A percentile compares a stretch with the other conserved stretches of the same genome.
These are phyloP conservation scores for Bjerkandera adusta DNA, from an alignment of 1,284 basidiomycete species.

Conservation along the genomic window DNA sequence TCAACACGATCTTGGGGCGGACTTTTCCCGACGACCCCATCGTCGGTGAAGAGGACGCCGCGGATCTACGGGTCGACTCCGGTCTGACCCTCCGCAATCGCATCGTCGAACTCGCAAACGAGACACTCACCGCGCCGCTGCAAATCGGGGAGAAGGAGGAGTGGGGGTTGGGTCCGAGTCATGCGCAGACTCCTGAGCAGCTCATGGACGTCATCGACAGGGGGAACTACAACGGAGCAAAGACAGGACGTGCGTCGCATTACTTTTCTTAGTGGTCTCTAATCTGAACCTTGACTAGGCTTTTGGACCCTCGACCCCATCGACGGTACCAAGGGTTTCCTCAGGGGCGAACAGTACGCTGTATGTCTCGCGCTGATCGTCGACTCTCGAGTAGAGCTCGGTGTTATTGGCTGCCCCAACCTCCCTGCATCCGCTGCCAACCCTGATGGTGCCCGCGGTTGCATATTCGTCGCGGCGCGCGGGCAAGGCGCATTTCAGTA, in stretches of 20 bases:
- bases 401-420: slow-evolving; percentile 96
- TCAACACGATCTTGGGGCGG: slow-evolving; percentile 72
- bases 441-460: slow-evolving; percentile 66
- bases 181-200: slow-evolving; percentile 49
- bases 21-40: slow-evolving; percentile 88
- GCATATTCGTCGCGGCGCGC: slow-evolving; percentile 81
- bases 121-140: slow-evolving; percentile 65
- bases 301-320: slow-evolving; percentile 94
- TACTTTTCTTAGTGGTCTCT: slow-evolving; percentile 1
- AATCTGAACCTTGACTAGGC: slow-evolving; percentile 39
- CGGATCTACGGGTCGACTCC: slow-evolving; percentile 64
- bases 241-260: slow-evolving; percentile 66
- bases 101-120: slow-evolving; percentile 84
- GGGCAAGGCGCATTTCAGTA: slow-evolving; percentile 84
- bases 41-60: slow-evolving; percentile 94
- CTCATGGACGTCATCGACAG: slow-evolving; percentile 86
- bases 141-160: slow-evolving; percentile 45
- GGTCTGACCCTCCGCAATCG: slow-evolving; percentile 58
- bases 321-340: slow-evolving; percentile 93
- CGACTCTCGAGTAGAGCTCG: slow-evolving; percentile 82
- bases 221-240: slow-evolving; percentile 80
- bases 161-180: slow-evolving; percentile 67
- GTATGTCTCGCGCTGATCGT: slow-evolving; percentile 93
- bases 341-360: slow-evolving; percentile 96
- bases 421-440: slow-evolving; percentile 63